Conservation (phyloP, 2,329 filamentous ascomycete species). For the Lecanosticta acicola region DNA sequence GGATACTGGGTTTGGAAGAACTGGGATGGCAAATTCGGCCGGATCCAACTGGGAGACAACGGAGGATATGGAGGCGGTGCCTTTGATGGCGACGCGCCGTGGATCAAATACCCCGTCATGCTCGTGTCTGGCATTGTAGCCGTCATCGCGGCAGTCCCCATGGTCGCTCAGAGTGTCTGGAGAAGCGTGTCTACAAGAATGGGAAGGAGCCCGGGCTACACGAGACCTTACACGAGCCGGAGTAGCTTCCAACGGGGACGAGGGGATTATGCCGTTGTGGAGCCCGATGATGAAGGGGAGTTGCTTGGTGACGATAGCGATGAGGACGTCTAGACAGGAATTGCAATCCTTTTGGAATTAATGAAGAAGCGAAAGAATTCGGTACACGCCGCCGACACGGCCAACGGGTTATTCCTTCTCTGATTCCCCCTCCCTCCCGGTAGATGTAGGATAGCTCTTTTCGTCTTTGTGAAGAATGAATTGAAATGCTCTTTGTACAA, state of each 20-base stretch:
- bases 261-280: slow-evolving; percentile 82
- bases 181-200: slow-evolving; percentile 51
- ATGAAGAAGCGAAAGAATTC: too few relatives aligned
- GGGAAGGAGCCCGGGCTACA: slow-evolving; percentile 49
- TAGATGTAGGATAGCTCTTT: slow-evolving; percentile 1
- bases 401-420: too few relatives aligned
- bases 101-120: slow-evolving; percentile 68
- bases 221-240: slow-evolving; percentile 74
- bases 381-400: too few relatives aligned
- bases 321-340: slow-evolving; percentile 59
- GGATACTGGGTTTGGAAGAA: slow-evolving; percentile 82
- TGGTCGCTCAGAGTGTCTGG: slow-evolving; percentile 69
- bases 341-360: not conserved
- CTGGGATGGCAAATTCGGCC: slow-evolving; percentile 86
- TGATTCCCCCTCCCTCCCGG: too few relatives aligned
- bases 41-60: slow-evolving; percentile 74
- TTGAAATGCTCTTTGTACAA: too few relatives aligned
- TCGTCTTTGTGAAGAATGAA: too few relatives aligned
- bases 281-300: slow-evolving; percentile 83
- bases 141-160: slow-evolving; percentile 51
- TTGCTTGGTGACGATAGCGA: slow-evolving; percentile 80
- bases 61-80: slow-evolving; percentile 29
- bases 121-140: slow-evolving; percentile 51
- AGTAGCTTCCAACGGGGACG: slow-evolving; percentile 82
- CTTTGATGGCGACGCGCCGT: slow-evolving; percentile 66